Evolutionary conservation across 2,329 filamentous ascomycete species (phyloP).

Genomic region (Magnaporthiopsis incrustans): DNA sequence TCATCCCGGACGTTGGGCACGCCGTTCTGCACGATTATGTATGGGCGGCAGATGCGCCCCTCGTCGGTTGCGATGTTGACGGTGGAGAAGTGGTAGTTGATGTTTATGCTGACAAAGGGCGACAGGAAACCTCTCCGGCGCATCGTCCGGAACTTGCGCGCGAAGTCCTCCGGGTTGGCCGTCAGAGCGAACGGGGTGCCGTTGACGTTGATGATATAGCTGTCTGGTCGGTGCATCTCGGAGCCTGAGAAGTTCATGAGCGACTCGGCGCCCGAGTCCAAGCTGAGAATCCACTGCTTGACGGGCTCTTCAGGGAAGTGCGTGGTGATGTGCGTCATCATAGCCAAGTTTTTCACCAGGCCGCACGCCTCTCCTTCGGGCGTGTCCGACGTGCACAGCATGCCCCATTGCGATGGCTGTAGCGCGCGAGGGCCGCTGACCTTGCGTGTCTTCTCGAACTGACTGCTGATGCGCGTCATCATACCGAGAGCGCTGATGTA

Average conservation of each 20-base stretch:
- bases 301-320: constrained; percentile 91
- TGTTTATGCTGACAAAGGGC: constrained; percentile 92
- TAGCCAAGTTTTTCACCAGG: constrained; percentile 91
- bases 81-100: constrained; percentile 85
- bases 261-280: constrained; percentile 76
- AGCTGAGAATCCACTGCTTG: constrained; percentile 73
- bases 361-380: constrained; percentile 98
- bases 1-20: constrained; percentile 71
- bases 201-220: constrained; percentile 90
- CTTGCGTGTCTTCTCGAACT: constrained; percentile 98
- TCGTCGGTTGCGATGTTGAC: constrained; percentile 97
- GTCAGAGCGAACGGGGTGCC: constrained; percentile 89
- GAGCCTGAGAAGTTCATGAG: constrained; percentile 65
- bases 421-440: constrained; percentile 91
- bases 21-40: constrained; percentile 89
- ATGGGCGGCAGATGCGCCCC: constrained; percentile 88
- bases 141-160: constrained; percentile 76
- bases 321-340: constrained; percentile 99
- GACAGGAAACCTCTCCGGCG: constrained; percentile 86
- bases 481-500: constrained; percentile 96
- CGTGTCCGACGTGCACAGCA: constrained; percentile 95
- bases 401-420: constrained; percentile 95
- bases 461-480: constrained; percentile 98
- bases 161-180: constrained; percentile 75
- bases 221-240: constrained; percentile 76